Base-by-base conservation (phyloP, 75 land plant genomes). In the Cupressus sempervirens region DNA sequence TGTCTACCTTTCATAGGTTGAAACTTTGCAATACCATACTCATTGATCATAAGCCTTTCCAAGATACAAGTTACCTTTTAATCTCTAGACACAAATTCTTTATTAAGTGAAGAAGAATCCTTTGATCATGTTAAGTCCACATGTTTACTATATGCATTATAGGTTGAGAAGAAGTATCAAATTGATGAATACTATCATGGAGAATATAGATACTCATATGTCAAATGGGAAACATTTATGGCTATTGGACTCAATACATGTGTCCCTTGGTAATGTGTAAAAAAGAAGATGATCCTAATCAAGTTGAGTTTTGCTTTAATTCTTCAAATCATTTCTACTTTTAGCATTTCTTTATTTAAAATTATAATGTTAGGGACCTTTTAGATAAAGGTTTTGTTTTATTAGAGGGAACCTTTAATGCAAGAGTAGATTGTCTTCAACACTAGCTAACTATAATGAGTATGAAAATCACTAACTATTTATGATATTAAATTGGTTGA, bases 181-280 rank as follows among this genome's bases (percentile, higher is more conserved):
- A 89, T 85, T 79, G 84, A 92, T 35, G 91, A 91, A 84, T 75
- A 83, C 79, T 83, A 83, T 46, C 90, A 50, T 85, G 92, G 90
- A 79, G 88, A 76, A 36, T 74, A 88, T 77, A 88, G 89, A 43
- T 62, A 82, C 5, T 82, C 88, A 32, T 97, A 97, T 83, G 88
- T 94, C 23, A 40, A 83, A 7, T 97, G 99, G 99, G 99, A 95
- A 56, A 98, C 94, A 70, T 72, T 88, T 34, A 92, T 97, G 99
- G 99, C 99, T 10, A 88, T 91, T 30, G 91, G 88, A 13, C 90
- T 92, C 40, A 75, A 86, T 32, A 92, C 97, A 18, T 96, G 99
- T 50, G 96, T 94, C 4, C 99, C 99, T 40, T 97, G 99, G 84
- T 92, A 38, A 97, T 97, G 98, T 97, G 99, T 87, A 93, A 91